A percentile compares a stretch with the other conserved stretches of the same genome.
Evolutionary conservation across 2,329 filamentous ascomycete species (phyloP).

Genomic region (Karstenula rhodostoma): DNA sequence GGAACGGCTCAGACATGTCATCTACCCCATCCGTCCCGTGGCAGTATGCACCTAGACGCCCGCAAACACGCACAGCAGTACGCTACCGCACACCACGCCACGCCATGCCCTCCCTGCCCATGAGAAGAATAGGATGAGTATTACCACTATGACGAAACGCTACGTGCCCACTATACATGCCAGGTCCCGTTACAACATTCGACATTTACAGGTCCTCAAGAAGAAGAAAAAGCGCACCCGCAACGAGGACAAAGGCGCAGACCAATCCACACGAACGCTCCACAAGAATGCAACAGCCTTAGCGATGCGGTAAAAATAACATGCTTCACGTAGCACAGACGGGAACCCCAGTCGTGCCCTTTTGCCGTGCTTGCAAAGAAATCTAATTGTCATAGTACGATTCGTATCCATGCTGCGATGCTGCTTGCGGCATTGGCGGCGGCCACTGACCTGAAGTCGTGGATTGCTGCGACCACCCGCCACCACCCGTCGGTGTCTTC

Average conservation of each 20-base stretch:
- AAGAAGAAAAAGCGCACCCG: slow-evolving; percentile 10
- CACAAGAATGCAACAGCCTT: slow-evolving; percentile 27
- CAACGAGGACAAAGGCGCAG: neutral
- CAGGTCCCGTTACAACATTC: slow-evolving; percentile 10
- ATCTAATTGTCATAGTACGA: slow-evolving; percentile 50
- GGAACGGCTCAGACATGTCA: neutral
- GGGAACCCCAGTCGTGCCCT: slow-evolving; percentile 37
- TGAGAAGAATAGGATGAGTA: slow-evolving; percentile 12
- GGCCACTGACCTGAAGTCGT: slow-evolving; percentile 45
- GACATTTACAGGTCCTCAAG: slow-evolving; percentile 3
- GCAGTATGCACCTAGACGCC: neutral
- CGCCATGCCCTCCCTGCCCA: neutral
- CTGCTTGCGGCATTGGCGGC: slow-evolving; percentile 21
- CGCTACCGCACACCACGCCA: neutral
- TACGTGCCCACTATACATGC: slow-evolving; percentile 22
- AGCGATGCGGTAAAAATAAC: slow-evolving; percentile 36
- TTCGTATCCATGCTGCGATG: slow-evolving; percentile 50
- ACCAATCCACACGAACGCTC: slow-evolving; percentile 8
- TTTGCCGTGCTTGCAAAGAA: slow-evolving; percentile 31
- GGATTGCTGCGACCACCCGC: slow-evolving; percentile 48
- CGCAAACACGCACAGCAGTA: neutral
- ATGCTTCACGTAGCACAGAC: slow-evolving; percentile 31
- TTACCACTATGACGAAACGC: slow-evolving; percentile 19
- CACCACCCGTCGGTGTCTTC: slow-evolving; percentile 43
- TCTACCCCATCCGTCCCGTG: neutral